phyloP scores from a whole-genome alignment of 2,329 filamentous ascomycete genomes.

The Diaporthe sp. region DNA sequence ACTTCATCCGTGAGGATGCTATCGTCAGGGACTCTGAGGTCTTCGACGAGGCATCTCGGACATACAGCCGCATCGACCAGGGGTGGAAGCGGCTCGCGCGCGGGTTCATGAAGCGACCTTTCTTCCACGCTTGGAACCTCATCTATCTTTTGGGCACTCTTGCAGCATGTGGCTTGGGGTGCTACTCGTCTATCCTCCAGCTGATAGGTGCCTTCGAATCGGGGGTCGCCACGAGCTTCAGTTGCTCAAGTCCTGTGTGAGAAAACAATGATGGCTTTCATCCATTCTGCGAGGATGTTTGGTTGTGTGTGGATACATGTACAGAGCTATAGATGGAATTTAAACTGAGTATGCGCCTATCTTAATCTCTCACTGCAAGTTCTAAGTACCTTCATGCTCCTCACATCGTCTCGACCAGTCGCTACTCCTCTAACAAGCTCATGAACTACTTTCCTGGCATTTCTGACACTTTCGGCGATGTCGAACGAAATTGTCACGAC shows the following conservation, averaged over 20 bases:
- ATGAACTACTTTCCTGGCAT: neutral
- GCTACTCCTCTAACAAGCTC: neutral
- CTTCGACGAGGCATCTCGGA: slow-evolving; percentile 26
- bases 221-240: slow-evolving; percentile 31
- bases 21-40: slow-evolving; percentile 6
- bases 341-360: neutral
- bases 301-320: no score
- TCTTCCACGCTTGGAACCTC: slow-evolving; percentile 32
- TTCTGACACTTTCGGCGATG: neutral
- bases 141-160: slow-evolving; percentile 20
- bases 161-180: slow-evolving; percentile 14
- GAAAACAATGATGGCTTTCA: neutral
- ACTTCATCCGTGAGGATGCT: slow-evolving; percentile 34
- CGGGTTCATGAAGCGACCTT: slow-evolving; percentile 29
- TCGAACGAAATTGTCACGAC: slow-evolving; percentile 7
- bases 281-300: neutral
- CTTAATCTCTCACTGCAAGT: neutral
- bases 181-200: slow-evolving; percentile 21
- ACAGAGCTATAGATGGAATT: neutral
- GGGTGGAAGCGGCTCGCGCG: slow-evolving; percentile 28
- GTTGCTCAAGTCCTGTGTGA: slow-evolving; percentile 31
- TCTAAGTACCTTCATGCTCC: no score
- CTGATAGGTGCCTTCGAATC: slow-evolving; percentile 12
- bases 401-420: neutral
- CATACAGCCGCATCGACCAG: slow-evolving; percentile 9